Conservation (phyloP, 2,329 filamentous ascomycete genomes). For the Botrytis deweyae region DNA sequence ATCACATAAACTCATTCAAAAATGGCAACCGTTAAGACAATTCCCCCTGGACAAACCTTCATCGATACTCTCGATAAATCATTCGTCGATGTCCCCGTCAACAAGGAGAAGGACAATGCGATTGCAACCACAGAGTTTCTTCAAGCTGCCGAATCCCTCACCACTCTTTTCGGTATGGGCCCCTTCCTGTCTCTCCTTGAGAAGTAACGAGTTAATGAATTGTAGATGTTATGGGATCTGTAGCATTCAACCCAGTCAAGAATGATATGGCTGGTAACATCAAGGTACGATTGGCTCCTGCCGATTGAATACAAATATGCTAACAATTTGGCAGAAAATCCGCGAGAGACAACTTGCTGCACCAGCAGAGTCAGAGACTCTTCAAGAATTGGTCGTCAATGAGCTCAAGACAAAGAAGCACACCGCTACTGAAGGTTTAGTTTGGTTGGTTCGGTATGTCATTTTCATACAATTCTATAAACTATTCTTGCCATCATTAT, state of each 20-base stretch:
- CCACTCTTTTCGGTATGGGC: conserved; percentile 75
- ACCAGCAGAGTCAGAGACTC: conserved; percentile 73
- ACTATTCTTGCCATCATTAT: conserved; percentile 9
- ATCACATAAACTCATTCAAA: neutral
- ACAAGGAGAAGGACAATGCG: conserved; percentile 70
- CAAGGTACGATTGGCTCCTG: conserved; percentile 58
- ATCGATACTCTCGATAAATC: conserved; percentile 82
- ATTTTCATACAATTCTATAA: conserved; percentile 48
- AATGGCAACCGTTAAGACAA: conserved; percentile 35
- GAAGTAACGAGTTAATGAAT: neutral
- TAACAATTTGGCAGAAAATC: conserved; percentile 66
- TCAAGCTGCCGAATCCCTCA: conserved; percentile 83
- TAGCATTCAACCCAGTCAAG: conserved; percentile 89
- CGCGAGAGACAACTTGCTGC: conserved; percentile 76
- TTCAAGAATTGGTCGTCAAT: conserved; percentile 82
- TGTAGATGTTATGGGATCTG: conserved; percentile 61
- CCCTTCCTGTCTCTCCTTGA: neutral
- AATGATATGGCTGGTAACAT: conserved; percentile 88
- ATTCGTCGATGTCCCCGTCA: conserved; percentile 79
- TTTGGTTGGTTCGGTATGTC: conserved; percentile 82
- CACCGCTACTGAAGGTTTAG: conserved; percentile 79
- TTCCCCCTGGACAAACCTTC: conserved; percentile 58
- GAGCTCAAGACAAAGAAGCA: conserved; percentile 91
- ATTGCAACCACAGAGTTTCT: conserved; percentile 86
- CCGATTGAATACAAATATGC: conserved; percentile 8